phyloP scores from a whole-genome alignment of 176 grass and related monocot genomes.

The Raddia distichophylla region DNA sequence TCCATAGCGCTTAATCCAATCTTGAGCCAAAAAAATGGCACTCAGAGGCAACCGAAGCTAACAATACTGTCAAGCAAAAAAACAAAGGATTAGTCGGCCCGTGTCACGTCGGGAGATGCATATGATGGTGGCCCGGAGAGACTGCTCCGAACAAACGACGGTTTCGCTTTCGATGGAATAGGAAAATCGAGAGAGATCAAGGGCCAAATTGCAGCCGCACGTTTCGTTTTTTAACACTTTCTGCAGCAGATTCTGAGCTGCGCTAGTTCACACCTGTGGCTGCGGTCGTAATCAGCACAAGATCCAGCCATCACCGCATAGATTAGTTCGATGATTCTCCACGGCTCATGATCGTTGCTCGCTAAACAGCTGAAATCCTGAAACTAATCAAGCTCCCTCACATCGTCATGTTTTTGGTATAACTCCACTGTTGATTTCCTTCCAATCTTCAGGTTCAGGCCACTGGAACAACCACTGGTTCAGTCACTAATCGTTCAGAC shows the following conservation, averaged over 20 bases:
- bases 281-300: conserved; percentile 6
- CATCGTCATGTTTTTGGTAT: too few species aligned
- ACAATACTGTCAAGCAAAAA: not conserved
- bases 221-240: not conserved
- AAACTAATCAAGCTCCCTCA: not conserved
- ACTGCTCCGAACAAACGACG: not conserved
- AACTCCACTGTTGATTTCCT: not conserved
- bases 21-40: not conserved
- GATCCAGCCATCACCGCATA: not conserved
- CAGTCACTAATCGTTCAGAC: not conserved
- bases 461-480: not conserved
- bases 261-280: conserved; percentile 37
- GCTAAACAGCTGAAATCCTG: too few species aligned
- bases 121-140: not conserved
- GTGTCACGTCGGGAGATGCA: not conserved
- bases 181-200: not conserved
- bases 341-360: not conserved
- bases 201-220: not conserved
- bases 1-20: too few species aligned
- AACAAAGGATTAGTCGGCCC: not conserved
- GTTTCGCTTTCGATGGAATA: not conserved
- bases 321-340: not conserved
- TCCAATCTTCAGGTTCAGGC: not conserved
- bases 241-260: conserved; percentile 30
- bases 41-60: not conserved